phyloP scores from a whole-genome alignment of 2,329 filamentous ascomycete genomes.

The Coleophoma cylindrospora region DNA sequence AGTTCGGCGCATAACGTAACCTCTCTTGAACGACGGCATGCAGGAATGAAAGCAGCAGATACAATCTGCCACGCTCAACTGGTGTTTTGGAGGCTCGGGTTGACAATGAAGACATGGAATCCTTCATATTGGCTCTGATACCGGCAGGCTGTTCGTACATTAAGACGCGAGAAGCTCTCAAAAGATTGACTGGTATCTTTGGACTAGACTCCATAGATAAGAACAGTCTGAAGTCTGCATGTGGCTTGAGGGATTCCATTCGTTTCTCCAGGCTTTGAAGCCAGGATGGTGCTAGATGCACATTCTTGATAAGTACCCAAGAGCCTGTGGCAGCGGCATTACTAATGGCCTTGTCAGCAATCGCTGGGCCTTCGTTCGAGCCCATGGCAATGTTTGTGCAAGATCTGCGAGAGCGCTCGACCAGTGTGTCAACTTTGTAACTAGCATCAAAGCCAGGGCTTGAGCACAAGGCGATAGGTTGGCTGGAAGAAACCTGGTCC shows the following conservation, averaged over 20 bases:
- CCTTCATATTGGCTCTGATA: slow-evolving; percentile 97
- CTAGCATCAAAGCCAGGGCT: slow-evolving; percentile 96
- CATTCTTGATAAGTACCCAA: slow-evolving; percentile 99
- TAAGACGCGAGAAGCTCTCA: slow-evolving; percentile 87
- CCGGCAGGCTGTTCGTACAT: slow-evolving; percentile 99
- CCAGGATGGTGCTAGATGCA: slow-evolving; percentile 94
- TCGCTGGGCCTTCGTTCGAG: slow-evolving; percentile 88
- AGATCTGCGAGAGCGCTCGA: slow-evolving; percentile 73
- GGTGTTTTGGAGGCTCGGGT: slow-evolving; percentile 73
- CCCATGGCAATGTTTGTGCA: slow-evolving; percentile 99
- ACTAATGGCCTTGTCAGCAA: slow-evolving; percentile 91
- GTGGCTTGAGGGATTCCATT: slow-evolving; percentile 90
- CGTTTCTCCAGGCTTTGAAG: slow-evolving; percentile 95
- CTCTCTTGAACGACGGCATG: slow-evolving; percentile 95
- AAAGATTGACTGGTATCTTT: slow-evolving; percentile 93
- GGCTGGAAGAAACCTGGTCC: slow-evolving; percentile 74
- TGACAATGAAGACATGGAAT: slow-evolving; percentile 81
- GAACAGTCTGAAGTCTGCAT: slow-evolving; percentile 90
- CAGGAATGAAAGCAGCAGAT: slow-evolving; percentile 87
- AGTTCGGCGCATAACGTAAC: slow-evolving; percentile 83
- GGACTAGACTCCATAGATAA: slow-evolving; percentile 96
- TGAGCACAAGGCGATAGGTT: slow-evolving; percentile 87
- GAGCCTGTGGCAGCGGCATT: slow-evolving; percentile 86
- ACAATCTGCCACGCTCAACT: slow-evolving; percentile 85
- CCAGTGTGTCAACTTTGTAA: slow-evolving; percentile 96